Base-by-base conservation (phyloP, 192 early-diverging fungal species). In the Mortierella hygrophila region DNA sequence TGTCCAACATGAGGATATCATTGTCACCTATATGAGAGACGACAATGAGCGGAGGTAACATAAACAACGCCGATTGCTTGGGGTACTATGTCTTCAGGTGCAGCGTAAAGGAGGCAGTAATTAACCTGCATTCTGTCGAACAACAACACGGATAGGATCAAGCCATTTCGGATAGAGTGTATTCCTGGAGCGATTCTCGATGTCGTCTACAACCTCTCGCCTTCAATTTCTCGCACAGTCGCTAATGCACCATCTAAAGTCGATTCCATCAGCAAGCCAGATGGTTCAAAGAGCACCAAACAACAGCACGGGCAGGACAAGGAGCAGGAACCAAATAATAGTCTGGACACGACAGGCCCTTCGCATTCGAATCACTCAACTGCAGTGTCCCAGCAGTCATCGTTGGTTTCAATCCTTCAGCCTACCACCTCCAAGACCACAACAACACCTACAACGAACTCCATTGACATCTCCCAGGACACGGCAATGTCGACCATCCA, bases 161-260 rank as follows among this genome's bases (percentile, higher is more conserved):
- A 65, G 60, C 60, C 60, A 32, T 65, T 65, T 65, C n/a, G 60
- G 26, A 65, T 65, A 32, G 60, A 65, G 29, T 65, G 60, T 35
- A 29, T 65, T 26, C 60, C 60, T 15, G 60, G 29, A 11, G 60
- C 29, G 4, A 11, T 65, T 32, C 60, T 65, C 29, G 60, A 65
- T 65, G 29, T 65, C 60, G 32, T 65, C 11, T 65, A 65, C 60
- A 65, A 65, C 60, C 13, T 23, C 7, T 60, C 60, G 29, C 23
- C 13, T 65, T 65, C 29, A 32, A 15, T 32, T 35, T 3, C 11
- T 65, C 29, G 60, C 26, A 11, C 29, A 26, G 11, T 15, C 11
- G 11, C 60, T 3, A 15, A 29, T 0, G 10, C 60, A 16, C 29
- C 8, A 65, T 4, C 60, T 3, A 65, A 15, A 15, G 26, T 65